These are phyloP conservation scores for Terana coerulea DNA, from an alignment of 768 basidiomycete genomes.

Conservation along the genomic window DNA sequence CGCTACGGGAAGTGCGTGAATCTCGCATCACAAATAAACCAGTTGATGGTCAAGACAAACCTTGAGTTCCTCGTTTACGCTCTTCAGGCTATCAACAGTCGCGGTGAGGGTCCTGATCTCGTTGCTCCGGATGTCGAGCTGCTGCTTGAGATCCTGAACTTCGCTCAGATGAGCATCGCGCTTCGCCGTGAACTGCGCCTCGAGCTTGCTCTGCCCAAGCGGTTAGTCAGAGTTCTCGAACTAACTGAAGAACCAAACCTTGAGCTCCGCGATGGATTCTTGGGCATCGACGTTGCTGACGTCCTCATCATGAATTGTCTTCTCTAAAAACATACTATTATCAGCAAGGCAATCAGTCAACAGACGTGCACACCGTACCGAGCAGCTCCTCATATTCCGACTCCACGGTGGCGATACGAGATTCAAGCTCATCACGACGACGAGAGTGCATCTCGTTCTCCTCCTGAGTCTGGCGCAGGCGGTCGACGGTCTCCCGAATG, in stretches of 20 bases:
- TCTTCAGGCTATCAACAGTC: constrained; percentile 89
- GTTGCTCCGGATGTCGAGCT: constrained; percentile 77
- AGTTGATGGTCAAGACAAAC: constrained; percentile 39
- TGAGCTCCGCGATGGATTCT: constrained; percentile 86
- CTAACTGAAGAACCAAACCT: constrained; percentile 47
- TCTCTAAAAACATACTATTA: constrained; percentile 51
- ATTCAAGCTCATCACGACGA: constrained; percentile 85
- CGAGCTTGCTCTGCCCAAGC: constrained; percentile 74
- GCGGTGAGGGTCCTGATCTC: constrained; percentile 84
- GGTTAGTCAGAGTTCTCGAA: constrained; percentile 14
- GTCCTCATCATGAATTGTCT: constrained; percentile 88
- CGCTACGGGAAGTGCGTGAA: constrained; percentile 50
- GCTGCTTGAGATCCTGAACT: constrained; percentile 81
- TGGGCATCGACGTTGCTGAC: constrained; percentile 77
- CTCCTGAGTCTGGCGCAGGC: constrained; percentile 85
- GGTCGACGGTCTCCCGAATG: constrained; percentile 85
- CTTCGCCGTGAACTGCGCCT: constrained; percentile 89
- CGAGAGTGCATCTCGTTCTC: constrained; percentile 84
- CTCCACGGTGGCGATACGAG: constrained; percentile 75
- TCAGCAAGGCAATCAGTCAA: neutral
- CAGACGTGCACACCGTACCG: constrained; percentile 46
- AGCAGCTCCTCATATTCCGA: constrained; percentile 96
- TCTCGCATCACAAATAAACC: constrained; percentile 7
- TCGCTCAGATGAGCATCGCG: constrained; percentile 87
- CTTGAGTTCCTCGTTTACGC: constrained; percentile 97